These are phyloP conservation scores for Botryotinia calthae DNA, from an alignment of 2,329 filamentous ascomycete species.

Conservation along the genomic window DNA sequence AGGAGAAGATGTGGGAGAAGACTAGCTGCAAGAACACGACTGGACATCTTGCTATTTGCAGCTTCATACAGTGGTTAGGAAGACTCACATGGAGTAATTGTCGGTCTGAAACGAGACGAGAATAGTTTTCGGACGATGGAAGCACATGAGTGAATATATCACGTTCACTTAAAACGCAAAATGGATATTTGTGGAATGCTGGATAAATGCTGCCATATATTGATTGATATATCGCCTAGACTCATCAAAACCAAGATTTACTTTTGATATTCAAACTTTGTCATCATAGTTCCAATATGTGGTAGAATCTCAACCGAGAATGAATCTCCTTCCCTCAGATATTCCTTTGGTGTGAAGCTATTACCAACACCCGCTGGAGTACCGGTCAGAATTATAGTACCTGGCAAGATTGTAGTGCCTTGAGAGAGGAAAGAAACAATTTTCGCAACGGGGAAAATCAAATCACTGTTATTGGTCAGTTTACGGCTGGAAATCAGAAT, in stretches of 20 bases:
- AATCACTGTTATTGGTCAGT: conserved; percentile 38
- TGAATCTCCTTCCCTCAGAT: conserved; percentile 46
- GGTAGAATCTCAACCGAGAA: conserved; percentile 50
- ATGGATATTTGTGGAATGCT: background rate
- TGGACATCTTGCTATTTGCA: background rate
- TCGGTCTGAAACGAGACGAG: background rate
- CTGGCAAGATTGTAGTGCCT: conserved; percentile 46
- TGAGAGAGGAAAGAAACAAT: conserved; percentile 43
- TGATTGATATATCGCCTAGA: background rate
- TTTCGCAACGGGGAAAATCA: conserved; percentile 49
- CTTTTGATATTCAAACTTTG: conserved; percentile 41
- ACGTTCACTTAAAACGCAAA: background rate
- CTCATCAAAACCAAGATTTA: conserved; percentile 28
- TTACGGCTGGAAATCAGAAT: background rate
- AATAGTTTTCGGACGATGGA: background rate
- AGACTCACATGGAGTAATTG: background rate
- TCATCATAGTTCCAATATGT: conserved; percentile 49
- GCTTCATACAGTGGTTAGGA: conserved; percentile 11
- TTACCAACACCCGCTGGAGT: conserved; percentile 44
- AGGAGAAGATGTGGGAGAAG: background rate
- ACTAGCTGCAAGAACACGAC: background rate
- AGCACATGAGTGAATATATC: background rate
- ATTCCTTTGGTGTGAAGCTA: conserved; percentile 41
- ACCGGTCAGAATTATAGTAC: conserved; percentile 47
- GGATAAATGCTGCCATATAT: background rate